Evolutionary conservation across 2,329 filamentous ascomycete species (phyloP).

Genomic region (Aspergillus cejpii): DNA sequence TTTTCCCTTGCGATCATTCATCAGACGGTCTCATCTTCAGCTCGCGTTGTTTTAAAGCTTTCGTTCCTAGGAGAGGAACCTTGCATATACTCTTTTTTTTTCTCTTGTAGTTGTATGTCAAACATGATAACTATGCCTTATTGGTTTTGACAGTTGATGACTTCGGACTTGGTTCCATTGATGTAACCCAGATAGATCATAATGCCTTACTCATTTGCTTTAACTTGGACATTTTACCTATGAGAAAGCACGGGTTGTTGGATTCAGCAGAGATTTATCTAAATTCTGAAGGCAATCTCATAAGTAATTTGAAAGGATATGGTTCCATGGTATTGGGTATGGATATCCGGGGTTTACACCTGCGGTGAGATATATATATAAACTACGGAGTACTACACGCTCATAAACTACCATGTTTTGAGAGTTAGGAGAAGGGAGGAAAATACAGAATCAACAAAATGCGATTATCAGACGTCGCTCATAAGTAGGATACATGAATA

Average conservation of each 20-base stretch:
- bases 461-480: not conserved
- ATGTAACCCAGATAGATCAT: not conserved
- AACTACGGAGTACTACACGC: too few species aligned
- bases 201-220: too few species aligned
- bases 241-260: too few species aligned
- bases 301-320: too few species aligned
- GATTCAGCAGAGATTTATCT: too few species aligned
- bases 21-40: conserved; percentile 1
- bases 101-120: conserved; percentile 14
- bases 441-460: not conserved
- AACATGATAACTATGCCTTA: not conserved
- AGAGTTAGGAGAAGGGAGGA: not conserved
- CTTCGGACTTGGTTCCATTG: too few species aligned
- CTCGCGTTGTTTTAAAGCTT: not conserved
- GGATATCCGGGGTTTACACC: too few species aligned
- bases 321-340: too few species aligned
- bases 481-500: not conserved
- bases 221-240: too few species aligned
- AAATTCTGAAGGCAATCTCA: too few species aligned
- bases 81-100: conserved; percentile 13
- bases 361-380: too few species aligned
- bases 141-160: not conserved
- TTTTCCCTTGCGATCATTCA: conserved; percentile 4
- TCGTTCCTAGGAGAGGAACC: conserved; percentile 3
- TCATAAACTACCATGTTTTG: too few species aligned